phyloP scores from a whole-genome alignment of 2,329 filamentous ascomycete species.

The Fusarium gaditjirri region DNA sequence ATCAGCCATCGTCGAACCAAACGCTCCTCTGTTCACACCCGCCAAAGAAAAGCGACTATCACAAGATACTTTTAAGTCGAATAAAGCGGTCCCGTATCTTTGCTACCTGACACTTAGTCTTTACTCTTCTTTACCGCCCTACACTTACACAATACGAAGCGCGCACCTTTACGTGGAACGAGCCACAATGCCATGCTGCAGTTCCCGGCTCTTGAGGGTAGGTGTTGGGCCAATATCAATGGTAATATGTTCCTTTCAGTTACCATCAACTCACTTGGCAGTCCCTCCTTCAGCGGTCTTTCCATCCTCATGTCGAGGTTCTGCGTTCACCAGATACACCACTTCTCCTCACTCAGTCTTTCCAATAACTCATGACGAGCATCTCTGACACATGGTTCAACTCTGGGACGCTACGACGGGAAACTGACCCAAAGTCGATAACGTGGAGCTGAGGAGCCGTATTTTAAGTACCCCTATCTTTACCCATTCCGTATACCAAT shows the following conservation, averaged over 20 bases:
- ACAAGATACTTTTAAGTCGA: neutral
- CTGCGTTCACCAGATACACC: neutral
- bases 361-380: too few relatives aligned
- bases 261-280: neutral
- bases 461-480: neutral
- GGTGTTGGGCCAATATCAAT: neutral
- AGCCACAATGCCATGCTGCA: neutral
- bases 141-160: neutral
- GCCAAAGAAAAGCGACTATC: too few relatives aligned
- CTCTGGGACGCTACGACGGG: too few relatives aligned
- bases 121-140: neutral
- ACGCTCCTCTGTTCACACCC: neutral
- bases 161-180: neutral
- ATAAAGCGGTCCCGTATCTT: neutral
- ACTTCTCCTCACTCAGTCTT: neutral
- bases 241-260: neutral
- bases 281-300: too few relatives aligned
- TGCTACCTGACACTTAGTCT: neutral
- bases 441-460: too few relatives aligned
- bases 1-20: neutral
- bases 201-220: neutral
- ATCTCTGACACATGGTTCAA: neutral
- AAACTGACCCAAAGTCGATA: neutral
- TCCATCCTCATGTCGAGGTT: neutral
- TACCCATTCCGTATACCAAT: neutral